phyloP scores from a whole-genome alignment of 768 basidiomycete species.

The Paxillus involutus region DNA sequence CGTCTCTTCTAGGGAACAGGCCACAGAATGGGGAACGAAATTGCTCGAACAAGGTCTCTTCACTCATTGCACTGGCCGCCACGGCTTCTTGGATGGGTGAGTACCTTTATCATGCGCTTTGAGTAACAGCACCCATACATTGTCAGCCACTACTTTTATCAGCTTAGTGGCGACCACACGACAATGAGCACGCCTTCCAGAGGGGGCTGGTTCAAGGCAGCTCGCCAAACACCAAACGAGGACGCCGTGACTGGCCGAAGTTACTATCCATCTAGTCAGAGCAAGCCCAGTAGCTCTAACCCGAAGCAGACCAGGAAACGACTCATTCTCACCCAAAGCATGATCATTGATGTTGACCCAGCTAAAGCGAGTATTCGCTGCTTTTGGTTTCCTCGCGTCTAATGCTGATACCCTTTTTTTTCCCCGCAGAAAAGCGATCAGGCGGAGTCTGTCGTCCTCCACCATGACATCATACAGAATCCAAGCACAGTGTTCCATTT shows the following conservation, averaged over 20 bases:
- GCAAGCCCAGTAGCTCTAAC: slow-evolving; percentile 36
- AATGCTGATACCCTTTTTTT: slow-evolving; percentile 9
- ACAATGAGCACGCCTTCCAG: slow-evolving; percentile 63
- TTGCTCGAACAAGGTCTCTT: slow-evolving; percentile 82
- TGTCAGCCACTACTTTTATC: slow-evolving; percentile 84
- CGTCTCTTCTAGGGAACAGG: slow-evolving; percentile 80
- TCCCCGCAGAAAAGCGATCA: slow-evolving; percentile 72
- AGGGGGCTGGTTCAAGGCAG: slow-evolving; percentile 63
- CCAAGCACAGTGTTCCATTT: slow-evolving; percentile 95
- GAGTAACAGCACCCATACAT: slow-evolving; percentile 2
- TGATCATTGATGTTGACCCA: slow-evolving; percentile 86
- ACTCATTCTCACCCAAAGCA: slow-evolving; percentile 81
- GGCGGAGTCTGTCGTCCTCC: slow-evolving; percentile 84
- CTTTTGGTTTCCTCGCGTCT: not conserved
- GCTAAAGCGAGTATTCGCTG: slow-evolving; percentile 52
- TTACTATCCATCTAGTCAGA: slow-evolving; percentile 36
- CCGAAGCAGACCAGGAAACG: slow-evolving; percentile 55
- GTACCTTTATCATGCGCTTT: slow-evolving; percentile 19
- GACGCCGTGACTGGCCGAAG: slow-evolving; percentile 36
- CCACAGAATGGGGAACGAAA: slow-evolving; percentile 72
- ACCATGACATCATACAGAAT: slow-evolving; percentile 95
- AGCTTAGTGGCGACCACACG: slow-evolving; percentile 74
- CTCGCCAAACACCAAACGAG: slow-evolving; percentile 44
- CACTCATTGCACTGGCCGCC: slow-evolving; percentile 75
- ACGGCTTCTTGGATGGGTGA: slow-evolving; percentile 88